These are phyloP conservation scores for Candida cerambycidarum DNA, from an alignment of 805 yeast genomes.

Conservation along the genomic window DNA sequence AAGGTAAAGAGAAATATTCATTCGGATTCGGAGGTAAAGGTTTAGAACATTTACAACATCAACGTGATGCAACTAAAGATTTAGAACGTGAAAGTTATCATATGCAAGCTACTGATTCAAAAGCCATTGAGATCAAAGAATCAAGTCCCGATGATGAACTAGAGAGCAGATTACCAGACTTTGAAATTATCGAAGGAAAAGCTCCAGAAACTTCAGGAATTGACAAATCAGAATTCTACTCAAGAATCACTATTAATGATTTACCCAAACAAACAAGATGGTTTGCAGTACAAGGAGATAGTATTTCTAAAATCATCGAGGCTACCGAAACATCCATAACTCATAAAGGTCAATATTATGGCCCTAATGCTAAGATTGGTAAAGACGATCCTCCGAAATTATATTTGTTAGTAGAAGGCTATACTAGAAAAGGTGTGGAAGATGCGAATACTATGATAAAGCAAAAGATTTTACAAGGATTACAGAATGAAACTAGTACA, in stretches of 20 bases:
- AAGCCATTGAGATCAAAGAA: neutral
- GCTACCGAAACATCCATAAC: conserved; percentile 76
- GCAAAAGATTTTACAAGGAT: conserved; percentile 54
- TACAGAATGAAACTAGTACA: conserved; percentile 46
- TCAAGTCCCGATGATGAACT: conserved; percentile 12
- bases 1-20: conserved; percentile 62
- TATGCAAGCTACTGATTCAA: conserved; percentile 13
- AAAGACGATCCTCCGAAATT: conserved; percentile 63
- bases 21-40: conserved; percentile 89
- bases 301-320: conserved; percentile 63
- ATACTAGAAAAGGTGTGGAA: conserved; percentile 54
- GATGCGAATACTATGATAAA: conserved; percentile 60
- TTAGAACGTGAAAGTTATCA: conserved; percentile 48
- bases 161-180: conserved; percentile 35
- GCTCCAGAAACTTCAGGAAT: conserved; percentile 57
- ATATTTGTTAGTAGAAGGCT: conserved; percentile 76
- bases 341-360: conserved; percentile 72
- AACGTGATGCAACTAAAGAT: conserved; percentile 33
- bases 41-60: conserved; percentile 43
- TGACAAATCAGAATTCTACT: conserved; percentile 56
- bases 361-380: conserved; percentile 39
- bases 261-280: conserved; percentile 79
- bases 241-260: conserved; percentile 78
- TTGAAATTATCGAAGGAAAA: conserved; percentile 50
- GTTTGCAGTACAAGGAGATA: conserved; percentile 70